Evolutionary conservation across 1,284 basidiomycete genomes (phyloP).

Genomic region (Anthracocystis setariae): DNA sequence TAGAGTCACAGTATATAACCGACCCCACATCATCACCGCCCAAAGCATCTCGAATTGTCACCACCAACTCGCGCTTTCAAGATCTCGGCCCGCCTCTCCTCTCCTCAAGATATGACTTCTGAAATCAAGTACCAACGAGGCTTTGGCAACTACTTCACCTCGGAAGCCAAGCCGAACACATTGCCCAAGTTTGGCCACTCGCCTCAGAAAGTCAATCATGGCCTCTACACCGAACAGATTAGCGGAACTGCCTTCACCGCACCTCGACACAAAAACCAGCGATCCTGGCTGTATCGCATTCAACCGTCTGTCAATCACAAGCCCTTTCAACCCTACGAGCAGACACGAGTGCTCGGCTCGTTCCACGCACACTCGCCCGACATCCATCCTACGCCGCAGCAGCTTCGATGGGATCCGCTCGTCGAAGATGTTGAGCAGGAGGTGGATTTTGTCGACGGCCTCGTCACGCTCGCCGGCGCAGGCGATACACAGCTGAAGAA

Average conservation of each 20-base stretch:
- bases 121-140: conserved; percentile 45
- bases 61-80: not conserved
- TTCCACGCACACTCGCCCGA: conserved; percentile 68
- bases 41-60: too few relatives aligned
- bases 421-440: conserved; percentile 61
- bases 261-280: conserved; percentile 72
- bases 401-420: conserved; percentile 76
- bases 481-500: conserved; percentile 74
- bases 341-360: conserved; percentile 71
- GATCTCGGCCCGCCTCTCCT: not conserved
- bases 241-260: conserved; percentile 75
- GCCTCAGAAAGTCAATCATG: conserved; percentile 75
- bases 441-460: conserved; percentile 74
- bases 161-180: conserved; percentile 71
- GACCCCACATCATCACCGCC: too few relatives aligned
- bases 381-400: conserved; percentile 75
- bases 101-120: conserved; percentile 19
- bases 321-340: conserved; percentile 74
- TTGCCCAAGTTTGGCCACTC: conserved; percentile 74
- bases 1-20: too few relatives aligned
- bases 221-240: conserved; percentile 75
- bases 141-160: conserved; percentile 66
- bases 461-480: conserved; percentile 76
- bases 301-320: conserved; percentile 78
- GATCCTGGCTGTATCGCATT: conserved; percentile 70